Evolutionary conservation across 2,329 filamentous ascomycete genomes (phyloP).

Genomic region (Monilinia polystroma): DNA sequence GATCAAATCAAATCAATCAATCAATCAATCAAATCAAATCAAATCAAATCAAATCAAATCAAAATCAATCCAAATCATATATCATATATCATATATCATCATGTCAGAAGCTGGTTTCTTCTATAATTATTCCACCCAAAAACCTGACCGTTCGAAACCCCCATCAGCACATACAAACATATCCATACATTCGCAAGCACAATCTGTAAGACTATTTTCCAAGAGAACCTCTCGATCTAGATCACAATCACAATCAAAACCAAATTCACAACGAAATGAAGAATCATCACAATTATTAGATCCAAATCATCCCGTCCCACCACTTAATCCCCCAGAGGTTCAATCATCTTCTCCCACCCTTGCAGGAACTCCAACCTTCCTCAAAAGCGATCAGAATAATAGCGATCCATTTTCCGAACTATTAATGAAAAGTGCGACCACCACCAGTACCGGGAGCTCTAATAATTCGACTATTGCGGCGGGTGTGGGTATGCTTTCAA

Average conservation of each 20-base stretch:
- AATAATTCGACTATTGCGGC: neutral
- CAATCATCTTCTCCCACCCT: conserved; percentile 11
- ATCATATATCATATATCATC: neutral
- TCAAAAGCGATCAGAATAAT: conserved; percentile 10
- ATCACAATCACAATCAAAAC: conserved; percentile 24
- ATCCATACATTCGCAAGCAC: conserved; percentile 29
- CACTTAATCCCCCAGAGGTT: neutral
- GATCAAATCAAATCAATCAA: no score
- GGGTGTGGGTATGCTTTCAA: conserved; percentile 36
- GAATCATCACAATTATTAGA: neutral
- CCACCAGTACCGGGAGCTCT: no score
- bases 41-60: no score
- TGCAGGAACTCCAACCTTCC: conserved; percentile 17
- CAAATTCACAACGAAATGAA: conserved; percentile 23
- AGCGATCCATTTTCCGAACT: conserved; percentile 25
- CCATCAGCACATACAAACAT: conserved; percentile 34
- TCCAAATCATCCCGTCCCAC: conserved; percentile 9
- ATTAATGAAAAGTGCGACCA: neutral
- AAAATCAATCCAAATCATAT: no score
- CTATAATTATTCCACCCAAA: conserved; percentile 27
- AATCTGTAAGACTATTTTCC: conserved; percentile 29
- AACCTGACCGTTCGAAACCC: conserved; percentile 31
- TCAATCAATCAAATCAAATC: no score
- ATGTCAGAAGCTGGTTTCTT: conserved; percentile 37
- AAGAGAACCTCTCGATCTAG: conserved; percentile 25